Percentiles rank a stretch among this genome's conserved stretches.
Conservation (phyloP, 108 stramenopile genomes). For the Discostella pseudostelligera region DNA sequence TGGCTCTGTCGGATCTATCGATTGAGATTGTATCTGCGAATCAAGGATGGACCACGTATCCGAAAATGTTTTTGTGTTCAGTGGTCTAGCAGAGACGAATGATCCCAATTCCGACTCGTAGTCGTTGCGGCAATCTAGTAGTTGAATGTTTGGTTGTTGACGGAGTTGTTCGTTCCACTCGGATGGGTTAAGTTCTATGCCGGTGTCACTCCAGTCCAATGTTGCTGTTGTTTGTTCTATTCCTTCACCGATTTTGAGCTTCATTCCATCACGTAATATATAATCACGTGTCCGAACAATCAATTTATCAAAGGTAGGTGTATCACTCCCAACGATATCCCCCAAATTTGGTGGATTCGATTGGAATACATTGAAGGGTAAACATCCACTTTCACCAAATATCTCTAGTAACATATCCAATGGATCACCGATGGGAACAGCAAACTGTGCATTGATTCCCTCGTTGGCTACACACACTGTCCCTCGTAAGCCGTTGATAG, state of each 20-base stretch:
- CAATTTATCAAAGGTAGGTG: conserved; percentile 58
- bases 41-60: conserved; percentile 68
- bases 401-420: conserved; percentile 25
- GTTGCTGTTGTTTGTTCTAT: neutral
- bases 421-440: conserved; percentile 61
- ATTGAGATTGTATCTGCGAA: conserved; percentile 36
- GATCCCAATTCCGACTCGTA: conserved; percentile 78
- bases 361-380: conserved; percentile 56
- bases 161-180: conserved; percentile 58
- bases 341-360: conserved; percentile 46
- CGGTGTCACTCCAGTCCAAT: conserved; percentile 60
- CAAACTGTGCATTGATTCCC: conserved; percentile 89
- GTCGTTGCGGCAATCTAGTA: conserved; percentile 64
- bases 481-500: conserved; percentile 46
- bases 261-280: conserved; percentile 53
- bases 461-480: conserved; percentile 78
- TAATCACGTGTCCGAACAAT: conserved; percentile 53
- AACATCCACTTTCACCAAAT: conserved; percentile 37
- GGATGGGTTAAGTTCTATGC: conserved; percentile 42
- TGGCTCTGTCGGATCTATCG: conserved; percentile 50
- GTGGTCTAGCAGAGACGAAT: conserved; percentile 58
- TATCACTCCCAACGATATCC: conserved; percentile 36
- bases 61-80: conserved; percentile 68
- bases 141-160: conserved; percentile 16
- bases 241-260: neutral